Percentiles rank a stretch among this genome's conserved stretches.
These are phyloP conservation scores for Coelastrella sp. DNA, from an alignment of 139 green algal species.

Conservation along the genomic window DNA sequence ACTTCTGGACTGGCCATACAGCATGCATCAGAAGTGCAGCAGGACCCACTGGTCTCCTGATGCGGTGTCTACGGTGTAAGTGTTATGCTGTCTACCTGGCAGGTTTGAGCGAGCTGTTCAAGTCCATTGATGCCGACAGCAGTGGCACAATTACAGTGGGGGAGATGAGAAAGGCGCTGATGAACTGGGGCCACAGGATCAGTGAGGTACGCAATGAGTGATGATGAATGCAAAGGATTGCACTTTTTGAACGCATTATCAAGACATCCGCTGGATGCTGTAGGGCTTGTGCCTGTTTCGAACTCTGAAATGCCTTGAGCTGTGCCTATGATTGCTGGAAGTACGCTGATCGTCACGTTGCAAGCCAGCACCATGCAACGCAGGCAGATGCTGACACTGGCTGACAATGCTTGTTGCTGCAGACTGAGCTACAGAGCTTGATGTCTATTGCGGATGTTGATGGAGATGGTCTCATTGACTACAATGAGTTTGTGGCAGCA, in stretches of 20 bases:
- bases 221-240: no score
- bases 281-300: neutral
- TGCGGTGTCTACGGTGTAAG: slow-evolving; percentile 4
- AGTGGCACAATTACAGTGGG: slow-evolving; percentile 84
- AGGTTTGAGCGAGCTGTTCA: slow-evolving; percentile 83
- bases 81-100: no score
- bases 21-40: neutral
- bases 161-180: slow-evolving; percentile 79
- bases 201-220: slow-evolving; percentile 37
- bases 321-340: no score
- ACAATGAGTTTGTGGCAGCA: slow-evolving; percentile 89
- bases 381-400: no score
- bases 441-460: slow-evolving; percentile 88
- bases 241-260: no score
- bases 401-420: no score
- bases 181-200: slow-evolving; percentile 79
- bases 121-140: slow-evolving; percentile 81
- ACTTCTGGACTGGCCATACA: no score
- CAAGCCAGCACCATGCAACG: no score
- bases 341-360: no score
- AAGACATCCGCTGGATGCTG: no score
- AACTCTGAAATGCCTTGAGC: no score
- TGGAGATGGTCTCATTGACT: slow-evolving; percentile 90
- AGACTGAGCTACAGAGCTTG: slow-evolving; percentile 79
- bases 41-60: no score